Evolutionary conservation across 2,329 filamentous ascomycete species (phyloP), one percentile per base, ranked within the genome.

Genomic region (Aspergillus caelatus): DNA sequence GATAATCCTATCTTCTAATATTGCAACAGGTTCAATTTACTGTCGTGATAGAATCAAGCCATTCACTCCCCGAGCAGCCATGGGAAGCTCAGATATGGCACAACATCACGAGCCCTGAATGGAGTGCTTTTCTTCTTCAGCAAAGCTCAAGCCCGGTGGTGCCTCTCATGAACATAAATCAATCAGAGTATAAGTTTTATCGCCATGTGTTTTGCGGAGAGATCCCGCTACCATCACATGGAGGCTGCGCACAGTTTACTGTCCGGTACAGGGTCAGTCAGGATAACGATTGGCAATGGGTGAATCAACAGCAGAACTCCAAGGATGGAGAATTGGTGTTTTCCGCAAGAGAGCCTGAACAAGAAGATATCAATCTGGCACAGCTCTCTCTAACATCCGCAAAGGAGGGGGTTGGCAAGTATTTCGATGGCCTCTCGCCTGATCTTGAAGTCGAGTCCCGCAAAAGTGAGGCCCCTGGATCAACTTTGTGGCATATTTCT

Each of bases 11-110:
- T 12, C 16, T 9, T 19, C 52, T 39, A 26, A 55, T 39, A 8
- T 9, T 16, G 11, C 10, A 23, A n/a, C 14, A 84, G 71, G 80
- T 90, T 45, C 74, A 76, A 1, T 89, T 97, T 68, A 89, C 86
- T 0, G 89, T 91, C 8, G 77, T 94, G 14, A 82, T 96, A 36
- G 89, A 94, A 69, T 86, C 89, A 48, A 86, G 86, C 46, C 77
- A 75, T 26, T 81, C 81, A 41, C 84, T 84, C 54, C 81, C 82
- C 9, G 79, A 85, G 19, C 81, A 87, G 65, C 71, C 82, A 23
- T 95, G 91, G 89, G 85, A 95, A 69, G 86, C 93, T 36, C 86
- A 86, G 19, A 78, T 96, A 9, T 96, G 93, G 92, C 87, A 92
- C 66, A 88, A 90, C 69, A 85, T 86, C 58, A 81, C 75, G 41